These are phyloP conservation scores for Clonostachys rhizophaga DNA, from an alignment of 2,329 filamentous ascomycete genomes.

Conservation along the genomic window DNA sequence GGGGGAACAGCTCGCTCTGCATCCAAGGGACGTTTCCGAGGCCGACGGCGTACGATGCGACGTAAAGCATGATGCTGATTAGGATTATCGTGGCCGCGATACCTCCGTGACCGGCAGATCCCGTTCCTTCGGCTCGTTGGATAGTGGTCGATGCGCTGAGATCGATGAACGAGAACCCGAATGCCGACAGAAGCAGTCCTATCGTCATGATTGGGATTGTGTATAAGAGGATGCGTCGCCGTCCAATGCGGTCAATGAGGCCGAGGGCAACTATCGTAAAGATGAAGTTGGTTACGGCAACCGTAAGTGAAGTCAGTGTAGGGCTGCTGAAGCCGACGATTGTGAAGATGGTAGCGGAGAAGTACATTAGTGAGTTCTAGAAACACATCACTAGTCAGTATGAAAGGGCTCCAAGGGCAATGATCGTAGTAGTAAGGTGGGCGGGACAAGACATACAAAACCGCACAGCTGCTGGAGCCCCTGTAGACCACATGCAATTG, in stretches of 20 bases:
- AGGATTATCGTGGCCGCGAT: conserved; percentile 58
- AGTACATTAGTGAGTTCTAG: conserved; percentile 88
- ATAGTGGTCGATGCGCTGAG: conserved; percentile 1
- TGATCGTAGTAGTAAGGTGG: background rate
- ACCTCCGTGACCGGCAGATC: conserved; percentile 1
- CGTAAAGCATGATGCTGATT: conserved; percentile 74
- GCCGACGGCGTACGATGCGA: conserved; percentile 80
- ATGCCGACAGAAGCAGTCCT: conserved; percentile 66
- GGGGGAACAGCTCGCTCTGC: conserved; percentile 86
- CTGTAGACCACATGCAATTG: conserved; percentile 83
- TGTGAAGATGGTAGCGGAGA: conserved; percentile 76
- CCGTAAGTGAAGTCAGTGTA: conserved; percentile 73
- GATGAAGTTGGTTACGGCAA: conserved; percentile 78
- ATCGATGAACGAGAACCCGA: conserved; percentile 56
- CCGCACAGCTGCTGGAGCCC: conserved; percentile 85
- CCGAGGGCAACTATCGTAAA: conserved; percentile 73
- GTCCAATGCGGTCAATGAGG: conserved; percentile 74
- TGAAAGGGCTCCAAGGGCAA: background rate
- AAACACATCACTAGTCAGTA: background rate
- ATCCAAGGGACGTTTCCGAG: conserved; percentile 95
- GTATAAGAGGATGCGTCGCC: conserved; percentile 73
- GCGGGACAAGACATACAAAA: conserved; percentile 49
- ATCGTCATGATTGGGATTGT: conserved; percentile 81
- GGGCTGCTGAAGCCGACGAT: conserved; percentile 74
- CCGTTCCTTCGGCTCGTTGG: conserved; percentile 7